Percentiles rank a stretch among this genome's conserved stretches.
Evolutionary conservation across 2,329 filamentous ascomycete species (phyloP).

Genomic region (Penicillium hesseltinei): DNA sequence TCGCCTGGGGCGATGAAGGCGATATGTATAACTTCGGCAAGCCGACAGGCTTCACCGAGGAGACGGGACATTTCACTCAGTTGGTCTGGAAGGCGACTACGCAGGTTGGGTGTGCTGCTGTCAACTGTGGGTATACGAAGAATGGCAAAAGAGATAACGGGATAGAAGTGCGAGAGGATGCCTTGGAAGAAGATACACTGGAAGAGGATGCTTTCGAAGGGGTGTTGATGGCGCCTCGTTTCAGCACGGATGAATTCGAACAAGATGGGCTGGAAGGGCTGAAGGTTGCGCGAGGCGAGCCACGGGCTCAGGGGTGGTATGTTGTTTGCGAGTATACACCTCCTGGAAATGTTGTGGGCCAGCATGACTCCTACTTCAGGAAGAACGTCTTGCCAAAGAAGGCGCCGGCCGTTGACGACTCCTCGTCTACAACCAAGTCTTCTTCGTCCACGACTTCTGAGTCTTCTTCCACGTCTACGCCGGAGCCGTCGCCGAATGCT

Average conservation of each 20-base stretch:
- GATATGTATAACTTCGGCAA: conserved; percentile 58
- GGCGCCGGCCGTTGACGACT: conserved; percentile 8
- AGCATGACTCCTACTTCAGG: conserved; percentile 29
- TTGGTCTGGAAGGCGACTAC: conserved; percentile 67
- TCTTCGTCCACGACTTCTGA: conserved; percentile 17
- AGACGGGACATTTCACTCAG: conserved; percentile 71
- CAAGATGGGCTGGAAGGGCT: neutral
- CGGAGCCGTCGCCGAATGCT: conserved; percentile 17
- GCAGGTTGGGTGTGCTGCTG: conserved; percentile 56
- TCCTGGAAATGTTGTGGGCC: conserved; percentile 57
- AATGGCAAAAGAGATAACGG: conserved; percentile 13
- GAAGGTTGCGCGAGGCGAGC: neutral
- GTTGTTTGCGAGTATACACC: conserved; percentile 71
- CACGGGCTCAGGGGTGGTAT: conserved; percentile 56
- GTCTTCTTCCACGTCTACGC: conserved; percentile 1
- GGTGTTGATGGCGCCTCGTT: conserved; percentile 23
- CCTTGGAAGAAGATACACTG: conserved; percentile 15
- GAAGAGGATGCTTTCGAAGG: conserved; percentile 15
- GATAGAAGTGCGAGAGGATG: neutral
- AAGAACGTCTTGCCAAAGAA: conserved; percentile 30
- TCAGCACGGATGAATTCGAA: neutral
- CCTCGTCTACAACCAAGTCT: conserved; percentile 15
- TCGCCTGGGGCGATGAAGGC: conserved; percentile 65
- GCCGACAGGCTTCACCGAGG: conserved; percentile 55
- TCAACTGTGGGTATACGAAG: conserved; percentile 40